These are phyloP conservation scores for Chaetomiaceae sp. DNA, from an alignment of 2,329 filamentous ascomycete species.

Conservation along the genomic window DNA sequence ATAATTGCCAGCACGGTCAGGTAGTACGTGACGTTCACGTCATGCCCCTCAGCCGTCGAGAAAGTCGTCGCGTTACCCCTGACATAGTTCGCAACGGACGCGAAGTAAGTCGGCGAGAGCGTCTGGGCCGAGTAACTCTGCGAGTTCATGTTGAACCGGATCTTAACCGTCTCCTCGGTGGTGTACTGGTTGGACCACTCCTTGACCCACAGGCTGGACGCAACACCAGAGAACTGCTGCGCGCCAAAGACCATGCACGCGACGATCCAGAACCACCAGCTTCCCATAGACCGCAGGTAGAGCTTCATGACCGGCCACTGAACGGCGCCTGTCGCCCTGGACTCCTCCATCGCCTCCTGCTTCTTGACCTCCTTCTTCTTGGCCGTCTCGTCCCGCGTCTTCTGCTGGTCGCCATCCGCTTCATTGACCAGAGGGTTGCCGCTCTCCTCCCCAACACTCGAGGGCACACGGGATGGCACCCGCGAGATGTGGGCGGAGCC, in stretches of 20 bases:
- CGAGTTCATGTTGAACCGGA: conserved; percentile 35
- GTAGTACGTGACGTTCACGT: conserved; percentile 81
- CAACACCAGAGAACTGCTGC: conserved; percentile 82
- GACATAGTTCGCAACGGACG: conserved; percentile 37
- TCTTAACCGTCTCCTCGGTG: conserved; percentile 32
- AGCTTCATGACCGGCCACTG: conserved; percentile 81
- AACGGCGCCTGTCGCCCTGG: conserved; percentile 79
- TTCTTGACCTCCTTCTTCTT: conserved; percentile 46
- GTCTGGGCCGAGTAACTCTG: conserved; percentile 34
- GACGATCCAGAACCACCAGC: conserved; percentile 89
- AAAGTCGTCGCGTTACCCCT: conserved; percentile 36
- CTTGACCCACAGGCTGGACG: conserved; percentile 90
- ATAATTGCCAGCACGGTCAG: conserved; percentile 77
- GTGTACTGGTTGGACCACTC: conserved; percentile 92
- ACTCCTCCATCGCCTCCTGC: conserved; percentile 61
- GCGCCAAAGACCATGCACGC: conserved; percentile 70
- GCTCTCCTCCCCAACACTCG: conserved; percentile 64
- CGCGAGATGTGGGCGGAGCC: conserved; percentile 67
- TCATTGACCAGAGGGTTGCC: conserved; percentile 53
- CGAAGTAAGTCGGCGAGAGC: conserved; percentile 37
- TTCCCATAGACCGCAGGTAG: conserved; percentile 88
- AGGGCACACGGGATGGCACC: conserved; percentile 72
- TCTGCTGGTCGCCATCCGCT: conserved; percentile 44
- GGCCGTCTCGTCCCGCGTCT: conserved; percentile 40
- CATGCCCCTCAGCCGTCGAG: conserved; percentile 33